phyloP scores from a whole-genome alignment of 768 basidiomycete species.

The Pisolithus marmoratus region DNA sequence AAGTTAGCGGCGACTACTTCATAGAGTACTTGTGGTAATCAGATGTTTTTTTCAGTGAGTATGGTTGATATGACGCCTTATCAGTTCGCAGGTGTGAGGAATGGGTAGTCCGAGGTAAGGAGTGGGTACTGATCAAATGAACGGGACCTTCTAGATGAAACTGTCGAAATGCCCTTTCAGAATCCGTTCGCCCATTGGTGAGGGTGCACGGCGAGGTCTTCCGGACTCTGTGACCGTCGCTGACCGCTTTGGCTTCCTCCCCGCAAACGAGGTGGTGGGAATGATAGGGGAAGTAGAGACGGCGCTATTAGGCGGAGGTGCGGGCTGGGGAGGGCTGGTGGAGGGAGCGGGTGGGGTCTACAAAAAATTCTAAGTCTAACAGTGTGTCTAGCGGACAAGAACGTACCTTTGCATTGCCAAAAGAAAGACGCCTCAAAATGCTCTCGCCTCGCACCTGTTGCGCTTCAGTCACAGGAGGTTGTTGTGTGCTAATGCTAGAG shows the following conservation, averaged over 20 bases:
- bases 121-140: neutral
- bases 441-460: constrained; percentile 64
- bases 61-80: no score
- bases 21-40: neutral
- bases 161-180: constrained; percentile 90
- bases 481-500: constrained; percentile 47
- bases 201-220: constrained; percentile 62
- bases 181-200: constrained; percentile 88
- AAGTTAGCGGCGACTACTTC: neutral
- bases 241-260: constrained; percentile 45
- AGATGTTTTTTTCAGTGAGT: no score
- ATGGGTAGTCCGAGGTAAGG: constrained; percentile 1
- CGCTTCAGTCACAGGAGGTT: constrained; percentile 38
- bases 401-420: constrained; percentile 59
- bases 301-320: constrained; percentile 49
- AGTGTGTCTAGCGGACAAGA: no score
- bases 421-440: constrained; percentile 68
- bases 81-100: neutral
- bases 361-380: neutral
- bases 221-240: constrained; percentile 47
- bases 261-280: constrained; percentile 16
- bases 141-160: constrained; percentile 52
- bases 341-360: constrained; percentile 12
- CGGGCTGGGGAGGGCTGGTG: constrained; percentile 30
- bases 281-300: constrained; percentile 17